Conservation (phyloP, 2,329 filamentous ascomycete genomes). For the Graphiopsis chlorocephala region DNA sequence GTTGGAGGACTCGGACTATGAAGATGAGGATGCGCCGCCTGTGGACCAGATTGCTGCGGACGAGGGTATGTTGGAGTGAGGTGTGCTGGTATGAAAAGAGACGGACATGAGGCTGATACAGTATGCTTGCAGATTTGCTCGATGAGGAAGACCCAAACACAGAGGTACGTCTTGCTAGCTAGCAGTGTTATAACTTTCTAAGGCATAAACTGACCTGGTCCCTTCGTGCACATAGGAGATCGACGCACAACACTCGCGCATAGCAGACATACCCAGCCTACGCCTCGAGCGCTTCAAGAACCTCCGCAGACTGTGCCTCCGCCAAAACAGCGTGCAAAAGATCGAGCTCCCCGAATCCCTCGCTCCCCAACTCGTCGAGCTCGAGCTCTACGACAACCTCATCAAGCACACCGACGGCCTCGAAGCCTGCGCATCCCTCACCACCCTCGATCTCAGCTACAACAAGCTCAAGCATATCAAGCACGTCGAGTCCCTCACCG, state of each 20-base stretch:
- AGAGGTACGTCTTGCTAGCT: constrained; percentile 36
- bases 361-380: constrained; percentile 68
- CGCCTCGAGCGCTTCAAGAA: constrained; percentile 80
- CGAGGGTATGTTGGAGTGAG: constrained; percentile 62
- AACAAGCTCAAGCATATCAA: constrained; percentile 99
- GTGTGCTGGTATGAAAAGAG: constrained; percentile 22
- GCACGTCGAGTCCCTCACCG: constrained; percentile 71
- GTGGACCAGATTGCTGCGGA: constrained; percentile 77
- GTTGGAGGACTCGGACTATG: constrained; percentile 80
- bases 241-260: constrained; percentile 82
- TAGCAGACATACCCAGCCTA: constrained; percentile 73
- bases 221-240: constrained; percentile 60
- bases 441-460: constrained; percentile 85
- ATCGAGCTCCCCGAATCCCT: constrained; percentile 72
- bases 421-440: constrained; percentile 72
- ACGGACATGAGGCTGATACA: constrained; percentile 38
- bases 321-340: constrained; percentile 82
- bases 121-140: constrained; percentile 50
- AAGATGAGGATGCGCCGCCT: constrained; percentile 64
- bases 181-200: no score
- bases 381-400: constrained; percentile 96
- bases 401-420: constrained; percentile 83
- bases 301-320: constrained; percentile 71
- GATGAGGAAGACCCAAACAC: constrained; percentile 56
- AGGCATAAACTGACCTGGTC: constrained; percentile 21